A percentile compares a stretch with the other conserved stretches of the same genome.
Conservation (phyloP, 2,329 filamentous ascomycete species). For the Byssochlamys sp. region DNA sequence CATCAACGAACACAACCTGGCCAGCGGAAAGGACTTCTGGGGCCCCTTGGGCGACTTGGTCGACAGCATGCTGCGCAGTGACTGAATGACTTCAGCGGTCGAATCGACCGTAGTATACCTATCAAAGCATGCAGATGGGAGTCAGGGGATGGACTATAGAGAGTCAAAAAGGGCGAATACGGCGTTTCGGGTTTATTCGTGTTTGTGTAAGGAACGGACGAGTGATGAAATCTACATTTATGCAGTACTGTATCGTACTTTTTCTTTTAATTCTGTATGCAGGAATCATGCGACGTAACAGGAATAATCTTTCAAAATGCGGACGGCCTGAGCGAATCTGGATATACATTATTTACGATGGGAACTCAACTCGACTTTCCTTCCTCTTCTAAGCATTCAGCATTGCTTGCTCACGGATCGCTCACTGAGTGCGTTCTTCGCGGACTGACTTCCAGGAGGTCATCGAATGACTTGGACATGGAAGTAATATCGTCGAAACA, state of each 20-base stretch:
- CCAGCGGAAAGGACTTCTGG: constrained; percentile 93
- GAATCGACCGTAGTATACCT: background rate
- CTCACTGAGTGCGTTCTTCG: too few species aligned
- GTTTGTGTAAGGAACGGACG: background rate
- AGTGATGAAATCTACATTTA: background rate
- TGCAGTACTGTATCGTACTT: background rate
- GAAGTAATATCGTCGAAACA: too few species aligned
- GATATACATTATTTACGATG: too few species aligned
- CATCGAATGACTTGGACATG: too few species aligned
- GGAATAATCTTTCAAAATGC: too few species aligned
- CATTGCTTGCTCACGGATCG: too few species aligned
- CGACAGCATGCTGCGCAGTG: constrained; percentile 93
- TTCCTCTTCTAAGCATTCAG: too few species aligned
- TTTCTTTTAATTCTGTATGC: background rate
- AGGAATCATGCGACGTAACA: too few species aligned
- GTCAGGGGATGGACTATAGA: background rate
- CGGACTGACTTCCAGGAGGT: too few species aligned
- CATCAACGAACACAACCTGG: constrained; percentile 88
- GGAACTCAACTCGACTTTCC: too few species aligned
- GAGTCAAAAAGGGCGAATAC: background rate
- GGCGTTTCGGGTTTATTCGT: background rate
- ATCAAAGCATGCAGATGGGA: background rate
- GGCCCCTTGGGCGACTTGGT: constrained; percentile 89
- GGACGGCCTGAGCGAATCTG: too few species aligned
- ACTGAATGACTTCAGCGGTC: constrained; percentile 43